Evolutionary conservation across 2,329 filamentous ascomycete species (phyloP), one percentile per base, ranked within the genome.

Genomic region (Microsporum ferrugineum): DNA sequence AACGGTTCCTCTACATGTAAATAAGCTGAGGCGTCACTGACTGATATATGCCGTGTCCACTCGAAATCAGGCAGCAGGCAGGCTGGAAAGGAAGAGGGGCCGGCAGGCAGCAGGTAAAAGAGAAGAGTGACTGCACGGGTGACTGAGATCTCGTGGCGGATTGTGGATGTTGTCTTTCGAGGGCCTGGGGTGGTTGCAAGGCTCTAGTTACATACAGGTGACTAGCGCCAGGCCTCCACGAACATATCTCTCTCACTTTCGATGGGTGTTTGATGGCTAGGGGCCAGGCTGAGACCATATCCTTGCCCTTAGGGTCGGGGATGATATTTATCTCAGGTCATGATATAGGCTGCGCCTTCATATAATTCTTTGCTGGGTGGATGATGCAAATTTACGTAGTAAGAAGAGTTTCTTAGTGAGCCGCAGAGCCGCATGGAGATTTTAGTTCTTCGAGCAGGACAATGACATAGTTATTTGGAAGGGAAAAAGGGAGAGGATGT

Each of bases 61-160:
- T 23, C 17, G 17, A 23, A 23, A 23, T 23, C 17, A 23, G 17
- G 17, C 17, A 23, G 17, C 17, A 23, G 17, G 14, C 43, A 47
- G 43, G 5, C 14, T 47, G 43, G 23, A 47, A 3, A 5, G 43
- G 43, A 7, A 39, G 38, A 39, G 34, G n/a, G 39, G 39, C 39
- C 14, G n/a, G 43, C 23, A 47, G 43, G 43, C 23, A 8, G 43
- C 7, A 5, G 23, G 43, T 10, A 3, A n/a, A 47, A 23, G 23
- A 29, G 43, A 27, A 47, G 17, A 51, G 14, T 55, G 51, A 55
- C 31, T 34, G 49, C 29, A 27, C 49, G 27, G 27, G 12, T 53
- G 51, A 36, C 51, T 29, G 31, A 36, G 51, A 55, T 55, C 51
- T 55, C 51, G 51, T 55, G 51, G 51, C 14, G 45, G 45, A 51